Conservation (phyloP, 2,329 filamentous ascomycete species). For the Colletotrichum tanaceti region DNA sequence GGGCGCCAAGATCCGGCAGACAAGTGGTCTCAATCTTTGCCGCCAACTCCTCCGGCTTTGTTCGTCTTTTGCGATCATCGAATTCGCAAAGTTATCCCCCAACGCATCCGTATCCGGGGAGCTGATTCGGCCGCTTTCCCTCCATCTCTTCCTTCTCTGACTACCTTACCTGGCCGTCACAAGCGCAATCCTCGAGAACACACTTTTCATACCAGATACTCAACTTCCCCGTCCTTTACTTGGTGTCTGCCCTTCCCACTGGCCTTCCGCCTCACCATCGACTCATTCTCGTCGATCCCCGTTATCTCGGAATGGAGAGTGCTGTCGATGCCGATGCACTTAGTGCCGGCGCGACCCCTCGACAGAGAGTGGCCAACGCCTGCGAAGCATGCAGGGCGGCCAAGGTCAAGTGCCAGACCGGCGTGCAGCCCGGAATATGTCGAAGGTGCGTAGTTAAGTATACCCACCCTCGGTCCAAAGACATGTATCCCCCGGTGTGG, state of each 20-base stretch:
- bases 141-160: neutral
- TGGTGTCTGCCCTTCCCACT: neutral
- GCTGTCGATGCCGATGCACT: constrained; percentile 15
- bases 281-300: neutral
- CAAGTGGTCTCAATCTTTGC: neutral
- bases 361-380: constrained; percentile 51
- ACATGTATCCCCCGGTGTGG: constrained; percentile 15
- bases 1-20: neutral
- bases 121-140: neutral
- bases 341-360: constrained; percentile 4
- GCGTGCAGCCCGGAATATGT: constrained; percentile 61
- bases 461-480: constrained; percentile 5
- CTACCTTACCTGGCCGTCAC: neutral
- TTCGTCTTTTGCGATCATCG: neutral
- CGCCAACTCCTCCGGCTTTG: neutral
- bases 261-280: neutral
- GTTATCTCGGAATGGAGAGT: constrained; percentile 18
- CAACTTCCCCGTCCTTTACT: neutral
- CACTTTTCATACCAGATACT: neutral
- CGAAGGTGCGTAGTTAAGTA: constrained; percentile 55
- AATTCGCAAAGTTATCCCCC: constrained; percentile 2
- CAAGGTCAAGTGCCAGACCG: constrained; percentile 65
- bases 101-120: constrained; percentile 14
- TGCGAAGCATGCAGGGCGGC: constrained; percentile 66
- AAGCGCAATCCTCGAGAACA: neutral